phyloP scores from a whole-genome alignment of 352 stramenopile species.

The Globisporangium cylindrosporum region DNA sequence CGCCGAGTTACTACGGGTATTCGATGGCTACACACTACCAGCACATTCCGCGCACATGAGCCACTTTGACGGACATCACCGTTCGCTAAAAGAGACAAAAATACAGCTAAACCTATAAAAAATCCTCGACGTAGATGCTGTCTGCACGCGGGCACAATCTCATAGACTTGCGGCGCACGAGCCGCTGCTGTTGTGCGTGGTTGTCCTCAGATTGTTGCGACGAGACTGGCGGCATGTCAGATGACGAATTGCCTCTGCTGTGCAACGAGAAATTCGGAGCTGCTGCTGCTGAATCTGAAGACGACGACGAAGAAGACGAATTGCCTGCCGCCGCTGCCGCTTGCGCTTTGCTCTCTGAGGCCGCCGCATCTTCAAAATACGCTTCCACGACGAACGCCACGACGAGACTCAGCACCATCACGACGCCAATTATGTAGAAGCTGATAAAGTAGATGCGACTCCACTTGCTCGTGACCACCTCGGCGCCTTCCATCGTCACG shows the following conservation, averaged over 20 bases:
- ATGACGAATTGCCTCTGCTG: neutral
- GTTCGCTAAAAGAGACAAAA: too few species aligned
- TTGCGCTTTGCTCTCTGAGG: conserved; percentile 10
- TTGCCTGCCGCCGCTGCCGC: neutral
- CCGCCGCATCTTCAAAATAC: conserved; percentile 38
- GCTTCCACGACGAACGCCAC: conserved; percentile 67
- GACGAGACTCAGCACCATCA: conserved; percentile 72
- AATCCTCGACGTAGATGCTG: conserved; percentile 46
- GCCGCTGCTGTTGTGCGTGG: conserved; percentile 9
- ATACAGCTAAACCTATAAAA: neutral
- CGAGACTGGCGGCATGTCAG: neutral
- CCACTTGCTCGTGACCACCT: conserved; percentile 48
- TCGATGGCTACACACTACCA: too few species aligned
- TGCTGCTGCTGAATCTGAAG: neutral
- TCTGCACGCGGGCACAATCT: conserved; percentile 31
- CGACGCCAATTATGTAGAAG: conserved; percentile 69
- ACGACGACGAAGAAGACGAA: neutral
- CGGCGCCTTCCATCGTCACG: conserved; percentile 63
- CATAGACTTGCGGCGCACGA: conserved; percentile 22
- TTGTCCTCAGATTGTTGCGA: conserved; percentile 8
- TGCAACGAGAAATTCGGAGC: conserved; percentile 5
- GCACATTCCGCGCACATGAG: too few species aligned
- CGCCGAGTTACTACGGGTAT: too few species aligned
- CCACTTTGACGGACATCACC: too few species aligned
- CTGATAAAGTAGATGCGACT: conserved; percentile 68